Evolutionary conservation across 441 rosid species (phyloP), one percentile per base, ranked within the genome.

Genomic region (Euphorbia celastroides): DNA sequence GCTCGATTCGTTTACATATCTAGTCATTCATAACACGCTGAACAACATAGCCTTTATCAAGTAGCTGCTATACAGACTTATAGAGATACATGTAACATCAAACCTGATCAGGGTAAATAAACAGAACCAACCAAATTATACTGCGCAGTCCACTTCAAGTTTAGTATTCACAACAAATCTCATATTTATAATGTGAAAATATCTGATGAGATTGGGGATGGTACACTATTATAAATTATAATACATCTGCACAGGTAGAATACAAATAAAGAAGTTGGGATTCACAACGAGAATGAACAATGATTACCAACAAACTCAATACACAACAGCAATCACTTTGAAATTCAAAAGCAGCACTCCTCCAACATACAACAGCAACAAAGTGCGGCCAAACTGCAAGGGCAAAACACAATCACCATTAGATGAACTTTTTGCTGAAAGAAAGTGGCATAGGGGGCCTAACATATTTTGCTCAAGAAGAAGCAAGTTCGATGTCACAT

Each of bases 311-410:
- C 64, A 64, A 61, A 66, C 28, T 55, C 56, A 46, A 23, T 16
- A 30, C 32, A 66, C 63, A 38, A 16, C 42, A 20, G 38, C 8
- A 72, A 50, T 23, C 65, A 50, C 52, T 42, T 50, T 57, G 31
- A 20, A 27, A 61, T 62, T 69, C 69, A 83, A 82, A 75, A 80
- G 90, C 91, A 89, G 84, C 94, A 89, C 68, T 92, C 89, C 82
- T 92, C 96, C 87, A 89, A 48, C 81, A 86, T 2, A 65, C 90
- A 92, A 66, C 94, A 87, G 83, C 94, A 89, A 74, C 94, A 87
- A 34, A 87, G 81, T 0, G 88, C 90, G 27, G 96, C 89, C 65
- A 92, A 75, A 76, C 94, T 84, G 83, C 78, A 79, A 30, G 67
- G n/a, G n/a, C 16, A 52, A 28, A 61, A 52, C 3, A 44, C 5